Evolutionary conservation across 495 filamentous ascomycete genomes (phyloP), one percentile per base, ranked within the genome.

Genomic region (Filosporella fistucella): DNA sequence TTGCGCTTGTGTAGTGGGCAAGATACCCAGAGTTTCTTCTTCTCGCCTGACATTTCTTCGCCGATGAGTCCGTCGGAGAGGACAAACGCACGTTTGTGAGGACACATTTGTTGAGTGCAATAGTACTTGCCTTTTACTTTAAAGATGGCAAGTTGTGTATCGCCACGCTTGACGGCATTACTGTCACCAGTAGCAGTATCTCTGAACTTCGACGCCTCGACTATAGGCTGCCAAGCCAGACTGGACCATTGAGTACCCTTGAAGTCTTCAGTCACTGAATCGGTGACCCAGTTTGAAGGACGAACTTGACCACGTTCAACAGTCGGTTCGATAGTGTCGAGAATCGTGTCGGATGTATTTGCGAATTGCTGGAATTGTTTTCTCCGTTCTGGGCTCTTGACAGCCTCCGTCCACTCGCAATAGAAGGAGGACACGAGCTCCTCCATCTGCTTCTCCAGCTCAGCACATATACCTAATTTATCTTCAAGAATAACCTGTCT

Each of bases 51-150:
- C n/a, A n/a, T n/a, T 34, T 62, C 44, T 32, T 94, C 83, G 18
- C 91, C 91, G 32, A 95, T 78, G 1, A 96, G 58, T 7, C 88
- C 87, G 61, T 96, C 91, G 0, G 85, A 85, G 25, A 96, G 76
- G 24, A 88, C 84, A 63, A 96, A 96, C 0, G 90, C 82, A 24
- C 90, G 87, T 67, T 95, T 95, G 68, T 95, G 89, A 13, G 91
- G 91, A 62, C 91, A 96, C 91, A 96, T 96, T 63, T 96, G 89
- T 72, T 96, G 91, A 11, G 86, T 85, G 18, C 88, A 86, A 63
- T 89, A 94, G 67, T 78, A 94, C 42, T 79, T 76, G 14, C 88
- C 91, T 49, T 79, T 77, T 52, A 96, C 72, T 60, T 89, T 88
- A 78, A 91, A 96, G 47, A 96, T 70, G 17, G 90, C 89, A 5